Evolutionary conservation across 805 yeast genomes (phyloP).

Genomic region (Metschnikowia corniflorae): DNA sequence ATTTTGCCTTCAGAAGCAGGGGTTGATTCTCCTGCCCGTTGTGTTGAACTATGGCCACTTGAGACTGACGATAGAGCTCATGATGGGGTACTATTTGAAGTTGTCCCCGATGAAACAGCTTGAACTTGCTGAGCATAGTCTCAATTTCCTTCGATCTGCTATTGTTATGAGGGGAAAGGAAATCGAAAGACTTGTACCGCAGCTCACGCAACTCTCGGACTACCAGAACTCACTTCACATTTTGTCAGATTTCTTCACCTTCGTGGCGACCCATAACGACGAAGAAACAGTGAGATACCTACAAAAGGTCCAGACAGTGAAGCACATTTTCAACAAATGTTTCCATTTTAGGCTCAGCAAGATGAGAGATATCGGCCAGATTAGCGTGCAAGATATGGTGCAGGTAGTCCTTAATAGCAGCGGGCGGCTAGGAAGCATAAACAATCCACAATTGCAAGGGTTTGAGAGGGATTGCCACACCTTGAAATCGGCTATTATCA

Average conservation of each 20-base stretch:
- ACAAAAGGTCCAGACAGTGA: conserved; percentile 27
- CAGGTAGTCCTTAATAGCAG: conserved; percentile 34
- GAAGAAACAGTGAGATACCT: conserved; percentile 32
- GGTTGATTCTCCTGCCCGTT: conserved; percentile 27
- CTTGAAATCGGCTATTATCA: conserved; percentile 32
- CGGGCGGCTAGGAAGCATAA: conserved; percentile 30
- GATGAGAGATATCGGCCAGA: conserved; percentile 13
- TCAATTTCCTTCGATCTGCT: conserved; percentile 35
- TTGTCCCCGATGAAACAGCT: conserved; percentile 16
- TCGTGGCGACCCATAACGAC: conserved; percentile 32
- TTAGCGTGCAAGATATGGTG: conserved; percentile 27
- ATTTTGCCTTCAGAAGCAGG: conserved; percentile 32
- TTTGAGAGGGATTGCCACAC: conserved; percentile 35
- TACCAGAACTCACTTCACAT: conserved; percentile 17
- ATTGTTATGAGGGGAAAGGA: conserved; percentile 30
- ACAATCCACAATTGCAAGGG: conserved; percentile 32
- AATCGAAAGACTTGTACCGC: conserved; percentile 18
- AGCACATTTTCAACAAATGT: conserved; percentile 25
- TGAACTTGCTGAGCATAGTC: conserved; percentile 24
- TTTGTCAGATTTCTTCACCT: conserved; percentile 27
- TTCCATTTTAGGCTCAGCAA: conserved; percentile 22
- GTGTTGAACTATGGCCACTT: conserved; percentile 32
- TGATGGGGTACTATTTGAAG: conserved; percentile 29
- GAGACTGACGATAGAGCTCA: conserved; percentile 29
- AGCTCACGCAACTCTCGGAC: conserved; percentile 18